Evolutionary conservation across 768 basidiomycete genomes (phyloP).

Genomic region (Trametopsis cervina): DNA sequence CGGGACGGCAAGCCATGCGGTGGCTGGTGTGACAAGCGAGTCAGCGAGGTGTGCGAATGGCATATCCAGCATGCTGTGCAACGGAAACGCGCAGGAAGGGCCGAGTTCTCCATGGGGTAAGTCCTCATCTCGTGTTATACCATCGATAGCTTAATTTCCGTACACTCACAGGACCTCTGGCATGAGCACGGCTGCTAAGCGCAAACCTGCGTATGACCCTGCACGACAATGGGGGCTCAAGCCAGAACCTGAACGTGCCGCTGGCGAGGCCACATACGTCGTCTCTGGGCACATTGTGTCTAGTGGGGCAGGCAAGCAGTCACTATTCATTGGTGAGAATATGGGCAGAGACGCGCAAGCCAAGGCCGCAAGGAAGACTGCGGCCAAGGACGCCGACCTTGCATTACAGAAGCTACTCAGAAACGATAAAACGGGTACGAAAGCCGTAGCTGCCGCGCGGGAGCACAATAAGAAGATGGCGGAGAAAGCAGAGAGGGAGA

Average conservation of each 20-base stretch:
- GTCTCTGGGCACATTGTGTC: conserved; percentile 73
- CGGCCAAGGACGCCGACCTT: conserved; percentile 52
- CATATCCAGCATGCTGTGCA: conserved; percentile 82
- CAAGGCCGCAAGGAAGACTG: conserved; percentile 56
- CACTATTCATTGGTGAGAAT: conserved; percentile 56
- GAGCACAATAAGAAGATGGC: conserved; percentile 32
- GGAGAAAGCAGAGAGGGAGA: conserved; percentile 14
- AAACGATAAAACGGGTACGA: conserved; percentile 64
- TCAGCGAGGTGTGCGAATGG: conserved; percentile 85
- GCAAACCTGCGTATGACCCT: conserved; percentile 58
- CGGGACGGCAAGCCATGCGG: conserved; percentile 78
- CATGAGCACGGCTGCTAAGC: conserved; percentile 46
- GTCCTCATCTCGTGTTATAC: conserved; percentile 18
- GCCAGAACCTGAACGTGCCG: conserved; percentile 35
- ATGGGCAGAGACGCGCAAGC: conserved; percentile 79
- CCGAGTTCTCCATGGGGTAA: conserved; percentile 84
- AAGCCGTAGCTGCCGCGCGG: conserved; percentile 52
- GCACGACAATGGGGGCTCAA: conserved; percentile 69
- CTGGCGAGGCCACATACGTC: conserved; percentile 60
- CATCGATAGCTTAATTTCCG: neutral
- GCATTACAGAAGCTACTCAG: conserved; percentile 53
- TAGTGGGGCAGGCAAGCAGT: conserved; percentile 27
- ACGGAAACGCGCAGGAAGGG: conserved; percentile 60
- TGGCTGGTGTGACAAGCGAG: conserved; percentile 87
- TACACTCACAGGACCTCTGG: conserved; percentile 56